Evolutionary conservation across 495 filamentous ascomycete genomes (phyloP).

Genomic region (Annulohypoxylon bovei): DNA sequence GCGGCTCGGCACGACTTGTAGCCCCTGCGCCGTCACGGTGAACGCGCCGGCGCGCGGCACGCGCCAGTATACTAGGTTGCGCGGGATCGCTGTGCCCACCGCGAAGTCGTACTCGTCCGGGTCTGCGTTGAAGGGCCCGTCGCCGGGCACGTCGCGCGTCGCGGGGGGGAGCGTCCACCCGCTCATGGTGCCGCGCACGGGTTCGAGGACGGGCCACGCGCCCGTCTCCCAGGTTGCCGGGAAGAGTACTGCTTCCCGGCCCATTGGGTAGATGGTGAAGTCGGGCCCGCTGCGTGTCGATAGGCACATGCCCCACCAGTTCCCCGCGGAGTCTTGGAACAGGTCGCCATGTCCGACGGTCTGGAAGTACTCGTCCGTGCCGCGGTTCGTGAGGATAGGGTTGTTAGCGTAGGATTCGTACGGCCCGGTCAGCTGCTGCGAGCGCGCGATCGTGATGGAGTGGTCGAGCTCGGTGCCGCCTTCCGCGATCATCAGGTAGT

Average conservation of each 20-base stretch:
- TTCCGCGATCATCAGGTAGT: constrained; percentile 75
- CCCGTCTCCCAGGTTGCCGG: constrained; percentile 60
- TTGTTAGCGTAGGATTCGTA: constrained; percentile 61
- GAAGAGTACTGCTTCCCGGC: constrained; percentile 64
- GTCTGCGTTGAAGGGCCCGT: constrained; percentile 50
- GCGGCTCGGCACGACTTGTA: constrained; percentile 50
- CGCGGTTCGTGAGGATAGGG: constrained; percentile 61
- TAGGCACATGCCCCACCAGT: constrained; percentile 66
- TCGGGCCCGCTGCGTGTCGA: constrained; percentile 54
- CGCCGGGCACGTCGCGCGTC: constrained; percentile 46
- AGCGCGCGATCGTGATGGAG: constrained; percentile 58
- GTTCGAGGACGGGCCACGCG: constrained; percentile 54
- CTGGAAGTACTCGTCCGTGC: constrained; percentile 59
- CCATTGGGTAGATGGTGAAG: constrained; percentile 62
- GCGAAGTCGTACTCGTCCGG: constrained; percentile 55
- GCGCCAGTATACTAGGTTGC: constrained; percentile 58
- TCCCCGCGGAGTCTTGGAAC: constrained; percentile 59
- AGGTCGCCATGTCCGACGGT: constrained; percentile 60
- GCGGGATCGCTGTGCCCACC: constrained; percentile 47
- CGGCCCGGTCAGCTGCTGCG: constrained; percentile 58
- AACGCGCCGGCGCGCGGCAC: constrained; percentile 49
- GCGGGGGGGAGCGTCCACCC: constrained; percentile 51
- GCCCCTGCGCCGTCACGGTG: constrained; percentile 47
- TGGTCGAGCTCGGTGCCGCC: constrained; percentile 67
- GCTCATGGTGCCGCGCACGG: constrained; percentile 55